Base-by-base conservation (phyloP, 306 rosid genomes). In the Prosopis cineraria region DNA sequence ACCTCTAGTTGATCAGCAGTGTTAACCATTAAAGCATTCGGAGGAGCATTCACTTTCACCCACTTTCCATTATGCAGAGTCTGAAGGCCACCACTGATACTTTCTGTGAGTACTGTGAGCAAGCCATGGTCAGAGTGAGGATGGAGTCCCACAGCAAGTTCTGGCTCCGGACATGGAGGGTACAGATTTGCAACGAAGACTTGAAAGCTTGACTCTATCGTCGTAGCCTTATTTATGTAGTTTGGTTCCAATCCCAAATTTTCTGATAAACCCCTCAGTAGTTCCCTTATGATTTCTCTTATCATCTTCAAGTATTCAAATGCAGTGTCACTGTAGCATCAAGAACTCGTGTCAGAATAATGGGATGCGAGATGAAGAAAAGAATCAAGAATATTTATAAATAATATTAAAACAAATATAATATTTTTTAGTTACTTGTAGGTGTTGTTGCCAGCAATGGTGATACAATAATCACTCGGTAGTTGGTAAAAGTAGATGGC, bases 111-210 rank as follows among this genome's bases (percentile, higher is more conserved):
- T 3, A 83, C 24, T 0, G 82, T 36, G 48, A 82, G 6, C 2
- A 78, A 50, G 64, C 85, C 78, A 40, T 76, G 78, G 31, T 81
- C 85, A 0, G 81, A 45, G 16, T 81, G 85, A 48, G 65, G 81
- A 5, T 47, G 81, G 6, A 81, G 3, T 17, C 84, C 81, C 40
- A 81, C 14, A 11, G 78, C 80, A 12, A 25, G 81, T 29, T 81
- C 78, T 6, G 85, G 78, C 63, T 70, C 81, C 11, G 85, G 85
- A 47, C 81, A 81, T 3, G 78, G 77, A 2, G 85, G 85, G 58
- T 81, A 76, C 2, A 58, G 30, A 47, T 81, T 81, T 7, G 60
- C 85, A 40, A 16, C 17, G 9, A 76, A 55, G 10, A 62, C 10
- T 81, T 81, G 81, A 1, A 76, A 9, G 27, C 81, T 43, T 5